Conservation (phyloP, 148 eudicot genomes). For the Cornus controversa region DNA sequence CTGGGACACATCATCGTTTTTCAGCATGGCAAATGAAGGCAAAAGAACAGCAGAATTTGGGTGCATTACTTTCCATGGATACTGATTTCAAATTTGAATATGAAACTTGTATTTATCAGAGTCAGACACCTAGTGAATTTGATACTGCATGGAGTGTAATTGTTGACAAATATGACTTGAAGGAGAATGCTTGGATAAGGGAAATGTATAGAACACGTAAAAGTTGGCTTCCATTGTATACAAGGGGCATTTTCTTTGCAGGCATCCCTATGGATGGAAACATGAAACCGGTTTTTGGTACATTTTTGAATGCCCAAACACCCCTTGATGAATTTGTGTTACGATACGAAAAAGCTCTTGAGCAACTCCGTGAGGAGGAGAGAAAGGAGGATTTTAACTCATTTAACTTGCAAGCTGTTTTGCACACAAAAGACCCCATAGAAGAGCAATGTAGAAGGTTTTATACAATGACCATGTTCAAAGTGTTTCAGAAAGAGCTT, state of each 20-base stretch:
- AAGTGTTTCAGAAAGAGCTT: conserved; percentile 56
- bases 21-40: conserved; percentile 51
- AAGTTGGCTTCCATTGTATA: conserved; percentile 50
- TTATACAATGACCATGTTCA: conserved; percentile 47
- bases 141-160: conserved; percentile 52
- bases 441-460: conserved; percentile 57
- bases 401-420: conserved; percentile 41
- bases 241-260: conserved; percentile 50
- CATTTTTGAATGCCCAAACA: conserved; percentile 37
- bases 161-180: conserved; percentile 37
- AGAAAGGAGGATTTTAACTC: conserved; percentile 53
- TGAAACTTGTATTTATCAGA: conserved; percentile 48
- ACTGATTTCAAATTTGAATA: conserved; percentile 50
- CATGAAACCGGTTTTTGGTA: conserved; percentile 39
- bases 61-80: conserved; percentile 43
- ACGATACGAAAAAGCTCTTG: conserved; percentile 49
- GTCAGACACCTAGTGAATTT: conserved; percentile 57
- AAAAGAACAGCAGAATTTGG: conserved; percentile 46
- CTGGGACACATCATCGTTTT: conserved; percentile 55
- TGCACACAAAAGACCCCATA: conserved; percentile 56
- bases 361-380: conserved; percentile 54
- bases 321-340: conserved; percentile 43
- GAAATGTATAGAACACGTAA: conserved; percentile 55
- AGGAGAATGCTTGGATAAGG: conserved; percentile 48
- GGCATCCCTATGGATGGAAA: conserved; percentile 52